Evolutionary conservation across 2,329 filamentous ascomycete species (phyloP).

Genomic region (Pseudogymnoascus sp.): DNA sequence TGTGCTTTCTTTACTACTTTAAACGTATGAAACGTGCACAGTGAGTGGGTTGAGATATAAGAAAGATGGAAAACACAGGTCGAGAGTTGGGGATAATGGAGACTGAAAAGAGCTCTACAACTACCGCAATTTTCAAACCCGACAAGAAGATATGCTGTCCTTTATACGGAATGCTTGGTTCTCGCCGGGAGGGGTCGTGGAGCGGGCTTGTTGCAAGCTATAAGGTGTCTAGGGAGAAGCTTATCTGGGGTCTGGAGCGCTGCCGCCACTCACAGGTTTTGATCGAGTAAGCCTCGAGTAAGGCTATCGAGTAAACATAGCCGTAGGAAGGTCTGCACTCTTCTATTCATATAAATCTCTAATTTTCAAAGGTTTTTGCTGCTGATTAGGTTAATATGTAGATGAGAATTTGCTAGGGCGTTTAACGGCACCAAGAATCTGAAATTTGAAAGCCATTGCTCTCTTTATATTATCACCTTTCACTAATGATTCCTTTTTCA

Average conservation of each 20-base stretch:
- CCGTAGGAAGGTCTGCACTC: not conserved
- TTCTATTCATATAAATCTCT: not conserved
- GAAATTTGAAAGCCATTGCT: not conserved
- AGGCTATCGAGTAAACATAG: conserved; percentile 6
- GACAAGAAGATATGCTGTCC: not conserved
- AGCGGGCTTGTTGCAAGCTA: conserved; percentile 1
- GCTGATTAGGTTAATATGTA: not conserved
- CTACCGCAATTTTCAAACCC: not conserved
- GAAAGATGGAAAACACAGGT: not conserved
- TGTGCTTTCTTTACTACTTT: not conserved
- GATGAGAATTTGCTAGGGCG: not conserved
- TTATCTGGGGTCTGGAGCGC: not conserved
- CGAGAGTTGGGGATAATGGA: not conserved
- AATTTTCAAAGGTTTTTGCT: not conserved
- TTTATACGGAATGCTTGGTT: conserved; percentile 4
- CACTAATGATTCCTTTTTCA: not conserved
- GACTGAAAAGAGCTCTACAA: not conserved
- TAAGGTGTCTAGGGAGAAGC: conserved; percentile 4
- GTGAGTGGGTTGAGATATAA: not conserved
- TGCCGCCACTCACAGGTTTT: conserved; percentile 8
- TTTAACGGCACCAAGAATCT: not conserved
- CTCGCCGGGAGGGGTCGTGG: not conserved
- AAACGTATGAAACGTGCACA: not conserved
- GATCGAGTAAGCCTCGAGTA: conserved; percentile 9
- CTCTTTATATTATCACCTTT: not conserved